A percentile compares a stretch with the other conserved stretches of the same genome.
These are phyloP conservation scores for Nitzschia palea DNA, from an alignment of 108 stramenopile genomes.

Conservation along the genomic window DNA sequence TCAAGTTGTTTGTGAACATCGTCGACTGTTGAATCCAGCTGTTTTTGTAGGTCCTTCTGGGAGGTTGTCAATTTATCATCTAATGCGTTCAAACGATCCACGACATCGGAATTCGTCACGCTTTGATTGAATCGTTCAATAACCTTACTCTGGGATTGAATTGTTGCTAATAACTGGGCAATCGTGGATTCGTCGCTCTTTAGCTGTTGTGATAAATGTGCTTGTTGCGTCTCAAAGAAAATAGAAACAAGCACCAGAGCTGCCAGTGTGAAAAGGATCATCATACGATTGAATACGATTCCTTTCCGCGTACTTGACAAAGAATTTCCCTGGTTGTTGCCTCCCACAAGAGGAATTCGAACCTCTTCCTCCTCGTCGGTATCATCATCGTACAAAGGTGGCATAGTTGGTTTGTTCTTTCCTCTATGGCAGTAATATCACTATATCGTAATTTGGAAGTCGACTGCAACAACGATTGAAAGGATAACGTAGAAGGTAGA, in stretches of 20 bases:
- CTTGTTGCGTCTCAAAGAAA: slow-evolving; percentile 29
- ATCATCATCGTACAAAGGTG: slow-evolving; percentile 13
- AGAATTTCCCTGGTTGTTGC: background rate
- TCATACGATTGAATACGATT: slow-evolving; percentile 31
- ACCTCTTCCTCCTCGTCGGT: slow-evolving; percentile 9
- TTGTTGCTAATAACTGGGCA: slow-evolving; percentile 13
- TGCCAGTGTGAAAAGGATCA: slow-evolving; percentile 29
- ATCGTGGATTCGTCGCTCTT: slow-evolving; percentile 34
- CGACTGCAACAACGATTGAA: no score
- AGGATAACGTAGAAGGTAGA: no score
- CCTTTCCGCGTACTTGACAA: background rate
- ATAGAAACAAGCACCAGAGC: slow-evolving; percentile 19
- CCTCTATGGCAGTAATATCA: no score
- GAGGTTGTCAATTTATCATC: slow-evolving; percentile 38
- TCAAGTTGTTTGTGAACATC: slow-evolving; percentile 35
- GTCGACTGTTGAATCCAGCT: slow-evolving; percentile 23
- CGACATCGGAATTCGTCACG: slow-evolving; percentile 79
- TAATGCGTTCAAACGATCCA: slow-evolving; percentile 44
- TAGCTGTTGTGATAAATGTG: slow-evolving; percentile 17
- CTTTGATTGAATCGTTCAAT: slow-evolving; percentile 76
- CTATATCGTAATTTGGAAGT: no score
- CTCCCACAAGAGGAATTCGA: slow-evolving; percentile 3
- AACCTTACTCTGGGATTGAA: slow-evolving; percentile 46
- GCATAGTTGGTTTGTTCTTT: no score
- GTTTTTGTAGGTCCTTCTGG: slow-evolving; percentile 16